Evolutionary conservation across 2,329 filamentous ascomycete species (phyloP).

Genomic region (Orbilia quercus): DNA sequence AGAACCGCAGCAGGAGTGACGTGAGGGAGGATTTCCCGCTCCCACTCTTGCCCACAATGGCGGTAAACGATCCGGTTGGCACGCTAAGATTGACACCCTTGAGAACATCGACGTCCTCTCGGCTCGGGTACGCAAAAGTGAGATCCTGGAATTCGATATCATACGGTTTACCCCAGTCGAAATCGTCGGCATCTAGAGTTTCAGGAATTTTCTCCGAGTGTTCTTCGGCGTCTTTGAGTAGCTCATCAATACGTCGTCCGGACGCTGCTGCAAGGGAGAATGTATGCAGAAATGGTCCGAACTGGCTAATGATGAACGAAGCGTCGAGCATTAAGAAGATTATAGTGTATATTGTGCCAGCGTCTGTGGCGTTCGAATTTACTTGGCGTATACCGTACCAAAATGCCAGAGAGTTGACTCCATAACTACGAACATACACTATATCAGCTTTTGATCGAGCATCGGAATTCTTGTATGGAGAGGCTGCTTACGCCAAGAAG

Average conservation of each 20-base stretch:
- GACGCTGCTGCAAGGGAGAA: constrained; percentile 69
- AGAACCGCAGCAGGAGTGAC: constrained; percentile 69
- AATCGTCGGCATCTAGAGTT: not conserved
- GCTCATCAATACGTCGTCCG: constrained; percentile 60
- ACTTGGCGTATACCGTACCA: constrained; percentile 74
- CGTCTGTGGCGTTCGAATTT: constrained; percentile 62
- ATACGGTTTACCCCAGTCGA: constrained; percentile 54
- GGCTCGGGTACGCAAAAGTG: constrained; percentile 64
- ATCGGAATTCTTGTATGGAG: not conserved
- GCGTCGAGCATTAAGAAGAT: constrained; percentile 74
- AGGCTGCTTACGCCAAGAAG: constrained; percentile 69
- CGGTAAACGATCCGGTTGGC: constrained; percentile 67
- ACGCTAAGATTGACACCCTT: constrained; percentile 63
- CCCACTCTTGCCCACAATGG: constrained; percentile 71
- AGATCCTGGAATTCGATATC: constrained; percentile 63
- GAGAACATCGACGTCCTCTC: constrained; percentile 63
- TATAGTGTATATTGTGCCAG: constrained; percentile 72
- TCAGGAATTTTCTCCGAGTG: constrained; percentile 17
- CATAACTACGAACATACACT: constrained; percentile 64
- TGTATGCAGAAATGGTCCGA: constrained; percentile 72
- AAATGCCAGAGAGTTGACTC: constrained; percentile 75
- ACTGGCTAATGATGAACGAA: constrained; percentile 72
- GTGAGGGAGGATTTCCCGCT: constrained; percentile 71
- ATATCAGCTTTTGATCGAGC: not conserved
- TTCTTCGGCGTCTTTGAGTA: constrained; percentile 47